Evolutionary conservation across 192 early-diverging fungal genomes (phyloP), one percentile per base, ranked within the genome.

Genomic region (Helicostylum pulchrum): DNA sequence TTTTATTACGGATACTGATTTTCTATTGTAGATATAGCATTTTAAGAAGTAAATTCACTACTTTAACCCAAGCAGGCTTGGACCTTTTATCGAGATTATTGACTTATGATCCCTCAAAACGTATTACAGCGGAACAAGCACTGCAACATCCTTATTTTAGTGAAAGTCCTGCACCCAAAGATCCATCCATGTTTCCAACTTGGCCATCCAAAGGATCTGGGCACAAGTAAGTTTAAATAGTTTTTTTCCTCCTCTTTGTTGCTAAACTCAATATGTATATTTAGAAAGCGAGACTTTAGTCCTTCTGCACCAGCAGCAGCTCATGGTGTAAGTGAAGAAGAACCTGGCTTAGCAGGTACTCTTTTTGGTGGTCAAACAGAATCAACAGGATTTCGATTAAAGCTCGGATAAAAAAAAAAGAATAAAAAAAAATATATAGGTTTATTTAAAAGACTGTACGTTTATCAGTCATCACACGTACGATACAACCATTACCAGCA

Each of bases 141-240:
- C 71, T 99, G 8, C 75, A 85, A 11, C 97, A 99, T 65, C 90
- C 95, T 11, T 99, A 94, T 62, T 95, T 95, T 61, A 89, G 86
- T 1, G 94, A 95, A 62, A 75, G 76, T 43, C 94, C 96, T 17
- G 76, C 81, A 23, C 94, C 96, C 19, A 96, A 97, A 73, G 89
- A 97, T 67, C 93, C 95, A 4, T 84, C 87, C 43, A 77, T 97
- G 78, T 97, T 99, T 70, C 95, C 96, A 7, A 95, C 93, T 0
- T 98, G 92, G 84, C 96, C 96, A 0, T 86, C 91, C 5, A 89
- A 88, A 64, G 75, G 79, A 1, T 64, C 70, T 30, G 79, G 82
- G 20, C 84, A 87, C 62, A 80, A 73, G 81, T 83, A 78, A 61
- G 67, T 64, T 60, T 53, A 61, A 26, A 26, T 26, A 26, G 36